Conservation (phyloP, 768 basidiomycete species). For the Termitomyces sp. region DNA sequence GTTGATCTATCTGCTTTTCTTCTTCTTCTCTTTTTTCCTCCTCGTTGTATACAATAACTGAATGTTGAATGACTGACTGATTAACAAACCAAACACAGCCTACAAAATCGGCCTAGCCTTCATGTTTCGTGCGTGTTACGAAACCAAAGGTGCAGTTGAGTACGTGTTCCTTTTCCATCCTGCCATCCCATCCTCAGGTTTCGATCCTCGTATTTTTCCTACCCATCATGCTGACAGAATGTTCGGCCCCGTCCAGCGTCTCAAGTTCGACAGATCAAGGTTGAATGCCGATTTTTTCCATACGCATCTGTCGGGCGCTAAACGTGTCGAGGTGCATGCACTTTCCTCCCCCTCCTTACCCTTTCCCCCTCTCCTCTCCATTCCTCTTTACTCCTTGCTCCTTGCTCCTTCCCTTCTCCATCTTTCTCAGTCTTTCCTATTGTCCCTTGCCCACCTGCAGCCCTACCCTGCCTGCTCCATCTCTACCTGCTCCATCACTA, state of each 20-base stretch:
- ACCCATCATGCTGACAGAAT: slow-evolving; percentile 41
- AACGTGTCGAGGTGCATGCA: slow-evolving; percentile 63
- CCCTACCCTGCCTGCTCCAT: too few species aligned
- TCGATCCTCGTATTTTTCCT: neutral
- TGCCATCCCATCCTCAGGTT: neutral
- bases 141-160: slow-evolving; percentile 76
- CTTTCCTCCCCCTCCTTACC: too few species aligned
- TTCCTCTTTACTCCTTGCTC: too few species aligned
- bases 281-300: slow-evolving; percentile 55
- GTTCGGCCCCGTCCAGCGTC: slow-evolving; percentile 62
- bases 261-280: slow-evolving; percentile 44
- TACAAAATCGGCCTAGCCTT: slow-evolving; percentile 83
- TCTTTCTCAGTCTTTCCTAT: too few species aligned
- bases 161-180: slow-evolving; percentile 35
- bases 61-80: neutral
- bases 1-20: too few species aligned
- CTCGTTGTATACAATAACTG: too few species aligned
- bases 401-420: too few species aligned
- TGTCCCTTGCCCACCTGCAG: too few species aligned
- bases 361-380: neutral
- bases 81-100: slow-evolving; percentile 45
- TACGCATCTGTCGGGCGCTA: slow-evolving; percentile 79
- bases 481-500: too few species aligned
- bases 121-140: slow-evolving; percentile 82
- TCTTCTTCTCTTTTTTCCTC: neutral